A percentile compares a stretch with the other conserved stretches of the same genome.
Evolutionary conservation across 2,329 filamentous ascomycete genomes (phyloP).

Genomic region (Fusarium protoensiforme): DNA sequence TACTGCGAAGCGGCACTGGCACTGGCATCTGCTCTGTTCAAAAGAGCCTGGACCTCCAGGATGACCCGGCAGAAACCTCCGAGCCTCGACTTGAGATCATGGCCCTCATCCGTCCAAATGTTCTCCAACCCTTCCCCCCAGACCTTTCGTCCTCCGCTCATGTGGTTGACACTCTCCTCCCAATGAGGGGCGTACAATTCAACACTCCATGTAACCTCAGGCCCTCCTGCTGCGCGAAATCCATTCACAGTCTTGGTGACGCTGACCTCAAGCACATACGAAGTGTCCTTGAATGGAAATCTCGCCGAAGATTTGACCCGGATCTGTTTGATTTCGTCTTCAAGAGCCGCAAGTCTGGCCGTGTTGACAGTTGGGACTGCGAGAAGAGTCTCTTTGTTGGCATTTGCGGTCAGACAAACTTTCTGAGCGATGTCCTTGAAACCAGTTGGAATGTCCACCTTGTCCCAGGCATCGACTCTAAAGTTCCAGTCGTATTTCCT

Average conservation of each 20-base stretch:
- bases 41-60: constrained; percentile 45
- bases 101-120: constrained; percentile 47
- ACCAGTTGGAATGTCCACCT: constrained; percentile 25
- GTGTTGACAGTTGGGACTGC: constrained; percentile 23
- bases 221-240: constrained; percentile 5
- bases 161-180: constrained; percentile 50
- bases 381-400: constrained; percentile 14
- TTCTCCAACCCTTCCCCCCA: constrained; percentile 45
- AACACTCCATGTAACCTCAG: constrained; percentile 45
- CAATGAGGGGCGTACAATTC: constrained; percentile 50
- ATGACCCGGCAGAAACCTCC: constrained; percentile 45
- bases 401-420: constrained; percentile 29
- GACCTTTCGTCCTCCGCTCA: constrained; percentile 41
- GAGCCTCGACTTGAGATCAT: constrained; percentile 43
- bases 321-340: constrained; percentile 28
- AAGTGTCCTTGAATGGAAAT: constrained; percentile 46
- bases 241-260: constrained; percentile 45
- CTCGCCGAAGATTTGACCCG: constrained; percentile 42
- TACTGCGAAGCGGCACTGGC: constrained; percentile 14
- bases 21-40: constrained; percentile 30
- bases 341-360: constrained; percentile 8
- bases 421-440: constrained; percentile 36
- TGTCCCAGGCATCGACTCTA: constrained; percentile 42
- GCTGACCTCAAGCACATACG: constrained; percentile 48
- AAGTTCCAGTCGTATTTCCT: constrained; percentile 51